Conservation (phyloP, 164 flowering plant species). For the Euptelea pleiosperma region DNA sequence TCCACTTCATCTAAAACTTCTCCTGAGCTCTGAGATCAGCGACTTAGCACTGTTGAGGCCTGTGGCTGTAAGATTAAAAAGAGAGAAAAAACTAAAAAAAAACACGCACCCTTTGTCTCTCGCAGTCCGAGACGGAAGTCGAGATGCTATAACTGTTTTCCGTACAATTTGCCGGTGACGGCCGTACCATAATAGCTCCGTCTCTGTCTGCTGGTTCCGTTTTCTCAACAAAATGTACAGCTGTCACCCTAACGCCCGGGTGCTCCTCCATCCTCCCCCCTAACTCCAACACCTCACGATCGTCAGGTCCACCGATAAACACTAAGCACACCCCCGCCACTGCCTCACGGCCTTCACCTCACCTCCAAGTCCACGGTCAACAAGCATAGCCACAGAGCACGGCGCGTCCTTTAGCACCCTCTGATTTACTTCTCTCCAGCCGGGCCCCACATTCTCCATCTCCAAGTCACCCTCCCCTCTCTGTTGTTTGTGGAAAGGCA, state of each 20-base stretch:
- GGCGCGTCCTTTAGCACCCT: constrained; percentile 51
- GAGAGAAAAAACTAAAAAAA: background rate
- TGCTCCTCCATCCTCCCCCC: constrained; percentile 69
- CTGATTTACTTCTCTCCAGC: constrained; percentile 53
- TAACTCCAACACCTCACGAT: constrained; percentile 56
- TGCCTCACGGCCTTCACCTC: constrained; percentile 5
- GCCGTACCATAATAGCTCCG: constrained; percentile 20
- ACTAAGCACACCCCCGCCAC: constrained; percentile 38
- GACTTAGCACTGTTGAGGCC: no score
- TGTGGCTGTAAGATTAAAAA: no score
- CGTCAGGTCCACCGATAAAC: constrained; percentile 82
- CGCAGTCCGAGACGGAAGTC: constrained; percentile 35
- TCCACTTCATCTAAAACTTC: no score
- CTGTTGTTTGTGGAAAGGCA: no score
- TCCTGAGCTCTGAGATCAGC: no score
- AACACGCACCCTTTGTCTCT: constrained; percentile 29
- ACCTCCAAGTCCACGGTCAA: constrained; percentile 59
- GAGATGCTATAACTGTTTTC: constrained; percentile 45
- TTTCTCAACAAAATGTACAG: constrained; percentile 37
- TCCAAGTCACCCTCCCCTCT: no score
- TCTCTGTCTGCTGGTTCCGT: constrained; percentile 3
- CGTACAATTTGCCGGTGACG: constrained; percentile 20
- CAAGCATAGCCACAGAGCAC: constrained; percentile 63
- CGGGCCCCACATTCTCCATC: no score
- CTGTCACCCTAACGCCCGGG: constrained; percentile 44